Base-by-base conservation (phyloP, 2,329 filamentous ascomycete genomes). In the Gaeumannomyces sp. region DNA sequence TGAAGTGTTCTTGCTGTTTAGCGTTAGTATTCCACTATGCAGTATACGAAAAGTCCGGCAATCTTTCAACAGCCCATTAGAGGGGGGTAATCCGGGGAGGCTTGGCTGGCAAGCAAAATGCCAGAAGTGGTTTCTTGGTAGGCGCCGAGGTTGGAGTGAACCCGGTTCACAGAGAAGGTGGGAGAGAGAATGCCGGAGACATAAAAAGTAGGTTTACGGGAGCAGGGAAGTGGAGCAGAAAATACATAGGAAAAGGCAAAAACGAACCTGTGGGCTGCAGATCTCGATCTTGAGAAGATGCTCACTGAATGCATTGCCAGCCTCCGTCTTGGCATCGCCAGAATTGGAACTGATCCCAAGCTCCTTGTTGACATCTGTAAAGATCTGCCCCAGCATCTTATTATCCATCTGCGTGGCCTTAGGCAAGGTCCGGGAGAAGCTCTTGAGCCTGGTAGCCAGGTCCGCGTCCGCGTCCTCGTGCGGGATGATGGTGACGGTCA, bases 281-380 rank as follows among this genome's bases (percentile, higher is more conserved):
- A 82, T 80, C 64, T 80, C 78, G 27, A 80, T 77, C 65, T 75
- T 79, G 27, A 80, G 70, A 8, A 79, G 75, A 56, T 84, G 80
- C 5, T 80, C 73, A 35, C 79, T 82, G 61, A 85, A 85, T 66
- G 65, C 0, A 71, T 68, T 2, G 4, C 61, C 50, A 13, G 29
- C 11, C 59, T 25, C 13, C 1, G 33, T 3, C 8, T 16, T 27
- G 27, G 11, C 33, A n/a, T 25, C n/a, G 33, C 16, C 7, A 14
- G 2, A 19, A 22, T 33, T n/a, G 6, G 33, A 45, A 25, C 60
- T 45, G 60, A 61, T 19, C 4, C 60, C 33, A 2, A 61, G 33
- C 13, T 61, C 60, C 33, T 27, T 25, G 33, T 63, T 58, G 4
- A 35, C 10, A 87, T 81, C 72, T 3, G 65, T 66, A n/a, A 80